Evolutionary conservation across 2,329 filamentous ascomycete species (phyloP).

Genomic region (Fusarium sp.): DNA sequence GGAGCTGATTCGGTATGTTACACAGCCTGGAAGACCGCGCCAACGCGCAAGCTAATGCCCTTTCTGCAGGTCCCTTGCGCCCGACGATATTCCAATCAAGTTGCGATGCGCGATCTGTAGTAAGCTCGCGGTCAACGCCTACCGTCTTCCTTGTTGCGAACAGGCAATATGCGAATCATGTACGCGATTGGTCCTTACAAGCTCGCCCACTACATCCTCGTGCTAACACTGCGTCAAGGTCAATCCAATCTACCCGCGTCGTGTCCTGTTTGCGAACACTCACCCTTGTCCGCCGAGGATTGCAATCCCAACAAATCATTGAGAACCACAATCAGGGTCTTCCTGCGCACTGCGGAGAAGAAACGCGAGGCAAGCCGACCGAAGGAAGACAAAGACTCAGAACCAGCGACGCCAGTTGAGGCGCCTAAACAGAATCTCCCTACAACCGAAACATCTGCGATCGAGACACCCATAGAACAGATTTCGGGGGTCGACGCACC

Average conservation of each 20-base stretch:
- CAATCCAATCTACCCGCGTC: constrained; percentile 79
- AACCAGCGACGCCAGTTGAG: constrained; percentile 55
- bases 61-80: constrained; percentile 73
- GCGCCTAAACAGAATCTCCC: constrained; percentile 48
- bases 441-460: constrained; percentile 32
- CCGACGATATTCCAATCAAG: constrained; percentile 94
- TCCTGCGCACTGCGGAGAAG: constrained; percentile 90
- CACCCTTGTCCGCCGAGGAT: constrained; percentile 83
- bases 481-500: constrained; percentile 3
- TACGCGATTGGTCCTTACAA: constrained; percentile 49
- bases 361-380: constrained; percentile 76
- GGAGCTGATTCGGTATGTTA: constrained; percentile 65
- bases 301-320: constrained; percentile 90
- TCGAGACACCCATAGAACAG: constrained; percentile 34
- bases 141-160: constrained; percentile 92
- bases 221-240: constrained; percentile 58
- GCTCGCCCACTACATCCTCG: neutral
- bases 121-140: constrained; percentile 89
- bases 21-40: neutral
- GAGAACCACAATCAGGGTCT: constrained; percentile 92
- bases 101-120: constrained; percentile 94
- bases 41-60: constrained; percentile 12
- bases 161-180: constrained; percentile 93
- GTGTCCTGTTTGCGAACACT: constrained; percentile 94
- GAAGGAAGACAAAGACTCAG: constrained; percentile 57